Conservation (phyloP, 148 eudicot species). For the Rhododendron ferrugineum region DNA sequence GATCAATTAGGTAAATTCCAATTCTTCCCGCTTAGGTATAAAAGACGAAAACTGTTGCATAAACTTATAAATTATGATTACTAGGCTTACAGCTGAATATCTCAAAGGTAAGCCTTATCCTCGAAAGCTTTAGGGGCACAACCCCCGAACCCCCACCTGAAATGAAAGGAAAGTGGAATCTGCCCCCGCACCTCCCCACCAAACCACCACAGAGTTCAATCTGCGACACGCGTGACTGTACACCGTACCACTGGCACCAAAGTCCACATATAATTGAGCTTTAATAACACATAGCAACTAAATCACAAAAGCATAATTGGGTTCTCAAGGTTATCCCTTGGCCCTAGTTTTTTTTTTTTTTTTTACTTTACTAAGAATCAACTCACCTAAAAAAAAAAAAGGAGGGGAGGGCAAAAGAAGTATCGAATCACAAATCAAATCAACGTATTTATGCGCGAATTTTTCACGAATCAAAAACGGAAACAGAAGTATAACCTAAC, state of each 20-base stretch:
- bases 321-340: too few species aligned
- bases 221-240: neutral
- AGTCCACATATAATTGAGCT: neutral
- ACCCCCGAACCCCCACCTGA: neutral
- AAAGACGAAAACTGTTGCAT: neutral
- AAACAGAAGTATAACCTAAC: neutral
- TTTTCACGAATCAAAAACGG: neutral
- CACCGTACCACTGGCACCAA: neutral
- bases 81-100: neutral
- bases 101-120: neutral
- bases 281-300: neutral
- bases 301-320: neutral
- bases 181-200: neutral
- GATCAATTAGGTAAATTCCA: neutral
- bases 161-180: neutral
- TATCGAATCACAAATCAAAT: neutral
- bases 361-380: too few species aligned
- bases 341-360: too few species aligned
- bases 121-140: neutral
- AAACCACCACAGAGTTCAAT: neutral
- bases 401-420: neutral
- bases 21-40: neutral
- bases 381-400: too few species aligned
- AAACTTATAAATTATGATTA: neutral
- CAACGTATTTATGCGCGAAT: neutral